Percentiles rank a stretch among this genome's conserved stretches.
Evolutionary conservation across 768 basidiomycete species (phyloP).

Genomic region (Artomyces pyxidatus): DNA sequence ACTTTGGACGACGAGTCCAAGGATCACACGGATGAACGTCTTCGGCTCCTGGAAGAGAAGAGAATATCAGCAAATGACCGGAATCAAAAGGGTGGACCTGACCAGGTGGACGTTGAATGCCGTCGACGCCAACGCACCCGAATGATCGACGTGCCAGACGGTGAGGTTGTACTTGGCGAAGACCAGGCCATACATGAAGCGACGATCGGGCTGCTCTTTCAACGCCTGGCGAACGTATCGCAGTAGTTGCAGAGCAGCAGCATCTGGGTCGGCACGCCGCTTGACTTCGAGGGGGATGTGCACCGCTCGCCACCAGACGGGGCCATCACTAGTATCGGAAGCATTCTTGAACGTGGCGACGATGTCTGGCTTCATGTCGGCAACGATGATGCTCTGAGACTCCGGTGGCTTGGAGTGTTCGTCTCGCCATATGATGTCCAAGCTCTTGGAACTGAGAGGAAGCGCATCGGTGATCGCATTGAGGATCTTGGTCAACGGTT

Average conservation of each 20-base stretch:
- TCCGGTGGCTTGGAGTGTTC: neutral
- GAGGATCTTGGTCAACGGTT: neutral
- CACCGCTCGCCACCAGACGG: slow-evolving; percentile 2
- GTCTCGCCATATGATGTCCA: neutral
- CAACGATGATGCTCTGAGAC: neutral
- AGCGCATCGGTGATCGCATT: neutral
- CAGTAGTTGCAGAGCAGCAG: neutral
- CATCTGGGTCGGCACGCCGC: neutral
- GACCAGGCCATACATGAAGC: slow-evolving; percentile 1
- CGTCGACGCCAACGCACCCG: neutral
- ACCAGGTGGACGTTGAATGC: neutral
- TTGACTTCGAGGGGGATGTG: slow-evolving; percentile 1
- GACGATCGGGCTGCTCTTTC: neutral
- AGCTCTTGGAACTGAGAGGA: neutral
- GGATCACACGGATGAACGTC: neutral
- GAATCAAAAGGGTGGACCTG: neutral
- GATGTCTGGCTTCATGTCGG: slow-evolving; percentile 1
- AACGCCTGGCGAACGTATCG: neutral
- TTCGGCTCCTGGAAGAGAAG: neutral
- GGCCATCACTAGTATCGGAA: neutral
- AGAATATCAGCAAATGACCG: neutral
- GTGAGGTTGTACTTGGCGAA: neutral
- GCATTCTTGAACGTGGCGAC: neutral
- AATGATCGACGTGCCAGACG: slow-evolving; percentile 2
- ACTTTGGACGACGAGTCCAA: neutral